Conservation (phyloP, 805 yeast species). For the Zygoascus ofunaensis region DNA sequence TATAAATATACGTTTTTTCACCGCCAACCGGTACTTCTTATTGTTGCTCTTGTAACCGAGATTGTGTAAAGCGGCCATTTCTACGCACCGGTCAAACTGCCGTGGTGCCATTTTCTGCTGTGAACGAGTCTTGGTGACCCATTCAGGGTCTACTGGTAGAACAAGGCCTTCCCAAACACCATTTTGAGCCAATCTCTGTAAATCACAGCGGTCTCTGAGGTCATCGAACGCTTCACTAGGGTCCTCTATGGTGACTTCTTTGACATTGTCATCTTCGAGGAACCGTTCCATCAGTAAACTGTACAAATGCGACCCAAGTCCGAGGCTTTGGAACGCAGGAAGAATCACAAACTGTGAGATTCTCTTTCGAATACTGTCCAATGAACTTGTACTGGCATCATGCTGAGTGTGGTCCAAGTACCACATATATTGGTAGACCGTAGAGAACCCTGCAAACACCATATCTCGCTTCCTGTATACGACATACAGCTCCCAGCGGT, state of each 20-base stretch:
- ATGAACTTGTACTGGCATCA: slow-evolving; percentile 28
- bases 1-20: slow-evolving; percentile 65
- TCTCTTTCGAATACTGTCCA: slow-evolving; percentile 44
- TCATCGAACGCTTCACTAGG: slow-evolving; percentile 91
- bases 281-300: slow-evolving; percentile 45
- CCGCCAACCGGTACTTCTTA: slow-evolving; percentile 38
- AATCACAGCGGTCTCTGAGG: slow-evolving; percentile 74
- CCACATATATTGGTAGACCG: slow-evolving; percentile 77
- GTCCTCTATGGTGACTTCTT: slow-evolving; percentile 84
- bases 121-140: slow-evolving; percentile 30
- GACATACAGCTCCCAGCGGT: slow-evolving; percentile 70
- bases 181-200: slow-evolving; percentile 37
- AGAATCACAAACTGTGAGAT: slow-evolving; percentile 80
- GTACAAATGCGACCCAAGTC: slow-evolving; percentile 62
- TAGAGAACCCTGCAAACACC: slow-evolving; percentile 56
- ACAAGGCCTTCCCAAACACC: slow-evolving; percentile 11
- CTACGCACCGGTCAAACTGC: slow-evolving; percentile 69
- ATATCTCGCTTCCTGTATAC: slow-evolving; percentile 32
- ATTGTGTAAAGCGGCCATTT: slow-evolving; percentile 54
- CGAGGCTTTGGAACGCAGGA: slow-evolving; percentile 72
- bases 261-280: slow-evolving; percentile 42
- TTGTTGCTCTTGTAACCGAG: slow-evolving; percentile 52
- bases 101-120: slow-evolving; percentile 58
- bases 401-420: slow-evolving; percentile 48
- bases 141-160: slow-evolving; percentile 28